Percentiles rank a stretch among this genome's conserved stretches.
phyloP scores from a whole-genome alignment of 2,329 filamentous ascomycete species.

The Trichoderma sp. region DNA sequence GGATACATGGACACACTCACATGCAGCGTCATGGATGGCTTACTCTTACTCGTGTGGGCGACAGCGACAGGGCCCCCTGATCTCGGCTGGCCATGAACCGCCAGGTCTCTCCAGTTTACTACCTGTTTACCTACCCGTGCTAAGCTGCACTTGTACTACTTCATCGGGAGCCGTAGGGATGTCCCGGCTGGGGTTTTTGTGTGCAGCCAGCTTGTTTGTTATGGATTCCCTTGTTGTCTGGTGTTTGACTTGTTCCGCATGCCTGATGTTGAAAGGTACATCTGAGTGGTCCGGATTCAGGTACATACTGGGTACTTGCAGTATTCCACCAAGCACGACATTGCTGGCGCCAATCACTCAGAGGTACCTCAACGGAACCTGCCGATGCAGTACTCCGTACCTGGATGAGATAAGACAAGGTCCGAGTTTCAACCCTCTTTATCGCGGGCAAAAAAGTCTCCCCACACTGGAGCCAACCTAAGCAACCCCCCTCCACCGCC shows the following conservation, averaged over 20 bases:
- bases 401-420: conserved; percentile 16
- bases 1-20: background rate
- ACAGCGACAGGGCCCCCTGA: background rate
- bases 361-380: background rate
- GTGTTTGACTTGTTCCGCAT: background rate
- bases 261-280: background rate
- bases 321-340: background rate
- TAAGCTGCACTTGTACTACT: background rate
- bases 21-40: conserved; percentile 4
- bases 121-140: background rate
- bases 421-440: conserved; percentile 10
- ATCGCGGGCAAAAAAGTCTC: conserved; percentile 9
- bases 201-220: background rate
- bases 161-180: background rate
- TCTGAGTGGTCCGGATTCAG: background rate
- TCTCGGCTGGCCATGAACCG: background rate
- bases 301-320: background rate
- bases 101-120: background rate
- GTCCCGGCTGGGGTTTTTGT: background rate
- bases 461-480: conserved; percentile 8
- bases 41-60: background rate
- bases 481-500: conserved; percentile 17
- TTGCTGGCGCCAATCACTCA: background rate
- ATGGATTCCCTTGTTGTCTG: background rate
- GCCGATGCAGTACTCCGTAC: background rate